phyloP scores from a whole-genome alignment of 345 rosid species.

The Sonneratia caseolaris region DNA sequence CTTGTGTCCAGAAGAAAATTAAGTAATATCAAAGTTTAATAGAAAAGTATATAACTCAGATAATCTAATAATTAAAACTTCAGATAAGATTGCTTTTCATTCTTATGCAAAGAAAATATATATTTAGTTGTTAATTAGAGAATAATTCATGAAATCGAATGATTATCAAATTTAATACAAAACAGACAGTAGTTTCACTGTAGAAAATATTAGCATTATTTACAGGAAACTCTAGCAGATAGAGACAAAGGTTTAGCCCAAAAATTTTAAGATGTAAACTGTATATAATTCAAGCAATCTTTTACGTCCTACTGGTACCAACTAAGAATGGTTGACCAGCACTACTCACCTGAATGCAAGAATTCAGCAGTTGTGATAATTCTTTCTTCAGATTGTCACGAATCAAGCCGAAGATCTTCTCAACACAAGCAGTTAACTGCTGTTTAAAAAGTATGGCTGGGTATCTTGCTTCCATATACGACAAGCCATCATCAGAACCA shows the following conservation, averaged over 20 bases:
- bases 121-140: neutral
- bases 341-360: slow-evolving; percentile 76
- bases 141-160: neutral
- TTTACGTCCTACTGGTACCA: neutral
- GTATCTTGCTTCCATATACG: slow-evolving; percentile 92
- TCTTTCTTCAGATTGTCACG: slow-evolving; percentile 96
- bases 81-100: neutral
- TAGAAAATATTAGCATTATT: neutral
- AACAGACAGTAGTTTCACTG: neutral
- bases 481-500: slow-evolving; percentile 61
- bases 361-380: slow-evolving; percentile 63
- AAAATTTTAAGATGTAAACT: neutral
- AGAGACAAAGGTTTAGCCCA: neutral
- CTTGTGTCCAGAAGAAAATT: neutral
- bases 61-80: neutral
- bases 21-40: neutral
- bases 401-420: slow-evolving; percentile 93
- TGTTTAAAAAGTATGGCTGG: slow-evolving; percentile 92
- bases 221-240: neutral
- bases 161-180: neutral
- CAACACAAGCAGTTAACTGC: slow-evolving; percentile 94
- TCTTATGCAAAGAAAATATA: too few species aligned
- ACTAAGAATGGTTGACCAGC: neutral
- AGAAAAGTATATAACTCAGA: neutral
- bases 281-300: neutral